These are phyloP conservation scores for Peribolospora baueri DNA, from an alignment of 768 basidiomycete species.

Conservation along the genomic window DNA sequence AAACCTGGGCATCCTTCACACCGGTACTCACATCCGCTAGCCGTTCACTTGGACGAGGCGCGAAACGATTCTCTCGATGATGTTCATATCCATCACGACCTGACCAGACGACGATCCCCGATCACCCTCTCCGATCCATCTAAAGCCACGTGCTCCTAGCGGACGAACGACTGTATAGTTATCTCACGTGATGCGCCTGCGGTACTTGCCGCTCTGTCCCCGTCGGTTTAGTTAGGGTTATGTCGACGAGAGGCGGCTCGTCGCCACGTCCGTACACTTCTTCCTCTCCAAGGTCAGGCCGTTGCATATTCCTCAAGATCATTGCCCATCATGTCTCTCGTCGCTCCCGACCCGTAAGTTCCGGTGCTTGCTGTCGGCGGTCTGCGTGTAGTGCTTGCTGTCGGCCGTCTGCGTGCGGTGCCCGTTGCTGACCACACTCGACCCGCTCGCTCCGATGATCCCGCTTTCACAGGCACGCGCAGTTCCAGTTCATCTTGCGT, in stretches of 20 bases:
- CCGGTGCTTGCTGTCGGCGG: slow-evolving; percentile 37
- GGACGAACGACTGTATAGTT: no score
- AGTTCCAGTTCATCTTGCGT: slow-evolving; percentile 81
- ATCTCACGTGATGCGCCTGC: no score
- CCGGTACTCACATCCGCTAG: no score
- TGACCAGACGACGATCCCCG: no score
- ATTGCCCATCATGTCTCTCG: slow-evolving; percentile 61
- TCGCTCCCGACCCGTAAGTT: slow-evolving; percentile 90
- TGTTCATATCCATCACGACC: not conserved
- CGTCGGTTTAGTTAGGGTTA: not conserved
- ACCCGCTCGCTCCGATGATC: not conserved
- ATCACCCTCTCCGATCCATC: no score
- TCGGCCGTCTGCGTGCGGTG: not conserved
- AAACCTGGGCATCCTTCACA: no score
- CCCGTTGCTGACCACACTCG: slow-evolving; percentile 1
- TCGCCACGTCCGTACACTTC: not conserved
- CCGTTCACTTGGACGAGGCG: not conserved
- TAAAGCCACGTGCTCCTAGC: no score
- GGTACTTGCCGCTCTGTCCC: not conserved
- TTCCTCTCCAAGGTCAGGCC: no score
- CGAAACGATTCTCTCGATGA: not conserved
- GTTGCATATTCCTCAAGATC: not conserved
- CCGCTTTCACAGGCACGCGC: not conserved
- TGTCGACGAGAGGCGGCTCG: not conserved
- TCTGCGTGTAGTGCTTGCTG: slow-evolving; percentile 29